phyloP scores from a whole-genome alignment of 768 basidiomycete species.

The Pulveroboletus sp. region DNA sequence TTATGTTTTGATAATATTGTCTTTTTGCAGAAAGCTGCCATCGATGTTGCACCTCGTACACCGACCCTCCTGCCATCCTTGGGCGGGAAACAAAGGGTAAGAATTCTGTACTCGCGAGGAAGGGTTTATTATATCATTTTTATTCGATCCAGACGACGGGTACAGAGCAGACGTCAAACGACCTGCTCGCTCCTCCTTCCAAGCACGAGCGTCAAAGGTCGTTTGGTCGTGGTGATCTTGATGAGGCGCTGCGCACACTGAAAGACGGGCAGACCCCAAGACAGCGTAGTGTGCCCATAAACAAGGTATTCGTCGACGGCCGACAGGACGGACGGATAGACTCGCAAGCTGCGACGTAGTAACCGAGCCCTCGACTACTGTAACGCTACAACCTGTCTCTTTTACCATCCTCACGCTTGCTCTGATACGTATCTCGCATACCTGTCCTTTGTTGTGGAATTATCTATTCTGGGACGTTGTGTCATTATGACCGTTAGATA shows the following conservation, averaged over 20 bases:
- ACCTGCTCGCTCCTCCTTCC: conserved; percentile 37
- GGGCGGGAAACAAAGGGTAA: conserved; percentile 9
- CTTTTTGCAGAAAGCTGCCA: conserved; percentile 55
- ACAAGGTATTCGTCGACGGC: conserved; percentile 28
- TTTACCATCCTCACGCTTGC: background rate
- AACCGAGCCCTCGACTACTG: background rate
- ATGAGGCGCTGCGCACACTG: conserved; percentile 81
- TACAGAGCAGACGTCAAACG: conserved; percentile 19
- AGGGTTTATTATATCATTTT: background rate
- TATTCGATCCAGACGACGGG: conserved; percentile 35
- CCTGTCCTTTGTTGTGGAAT: background rate
- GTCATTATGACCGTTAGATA: background rate
- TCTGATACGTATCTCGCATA: background rate
- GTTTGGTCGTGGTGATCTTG: conserved; percentile 72
- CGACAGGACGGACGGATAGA: conserved; percentile 13
- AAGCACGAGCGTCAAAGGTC: conserved; percentile 46
- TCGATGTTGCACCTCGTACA: conserved; percentile 41
- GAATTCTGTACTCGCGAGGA: background rate
- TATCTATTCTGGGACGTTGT: background rate
- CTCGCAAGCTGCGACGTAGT: background rate
- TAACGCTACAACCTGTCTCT: background rate
- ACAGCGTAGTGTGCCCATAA: conserved; percentile 9
- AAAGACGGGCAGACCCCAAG: conserved; percentile 45
- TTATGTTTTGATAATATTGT: background rate
- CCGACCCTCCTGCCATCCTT: background rate